phyloP scores from a whole-genome alignment of 331 rosid species.

The Cydonia oblonga region DNA sequence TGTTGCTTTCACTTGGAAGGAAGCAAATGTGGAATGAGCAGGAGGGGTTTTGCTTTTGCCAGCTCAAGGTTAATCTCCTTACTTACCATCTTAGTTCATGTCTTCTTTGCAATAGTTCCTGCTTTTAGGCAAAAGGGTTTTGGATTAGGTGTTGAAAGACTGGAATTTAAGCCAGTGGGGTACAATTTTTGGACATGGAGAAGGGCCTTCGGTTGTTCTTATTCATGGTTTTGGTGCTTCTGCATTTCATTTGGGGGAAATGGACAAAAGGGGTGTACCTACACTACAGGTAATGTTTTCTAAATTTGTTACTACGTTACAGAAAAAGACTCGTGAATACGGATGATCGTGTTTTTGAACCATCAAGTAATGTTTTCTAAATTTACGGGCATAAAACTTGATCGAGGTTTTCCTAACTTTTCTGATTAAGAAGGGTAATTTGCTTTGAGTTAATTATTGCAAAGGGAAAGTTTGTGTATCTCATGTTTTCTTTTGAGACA shows the following conservation, averaged over 20 bases:
- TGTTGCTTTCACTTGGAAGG: slow-evolving; percentile 27
- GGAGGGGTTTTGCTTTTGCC: slow-evolving; percentile 47
- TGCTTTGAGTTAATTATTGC: background rate
- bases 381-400: background rate
- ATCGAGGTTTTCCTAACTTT: background rate
- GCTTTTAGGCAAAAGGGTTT: background rate
- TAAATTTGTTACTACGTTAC: no score
- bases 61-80: slow-evolving; percentile 40
- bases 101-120: background rate
- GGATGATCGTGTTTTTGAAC: background rate
- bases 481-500: background rate
- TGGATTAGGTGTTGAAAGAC: slow-evolving; percentile 46
- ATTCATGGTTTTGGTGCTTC: slow-evolving; percentile 98
- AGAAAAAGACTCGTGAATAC: no score
- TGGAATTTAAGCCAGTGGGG: slow-evolving; percentile 58
- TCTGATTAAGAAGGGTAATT: background rate
- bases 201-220: slow-evolving; percentile 78
- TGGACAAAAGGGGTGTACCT: no score
- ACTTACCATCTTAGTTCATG: background rate
- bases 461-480: background rate
- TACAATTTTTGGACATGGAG: slow-evolving; percentile 91
- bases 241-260: no score
- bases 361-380: background rate
- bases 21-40: slow-evolving; percentile 60
- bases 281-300: no score